These are phyloP conservation scores for Podospora pseudocomata DNA, from an alignment of 495 filamentous ascomycete species.

Conservation along the genomic window DNA sequence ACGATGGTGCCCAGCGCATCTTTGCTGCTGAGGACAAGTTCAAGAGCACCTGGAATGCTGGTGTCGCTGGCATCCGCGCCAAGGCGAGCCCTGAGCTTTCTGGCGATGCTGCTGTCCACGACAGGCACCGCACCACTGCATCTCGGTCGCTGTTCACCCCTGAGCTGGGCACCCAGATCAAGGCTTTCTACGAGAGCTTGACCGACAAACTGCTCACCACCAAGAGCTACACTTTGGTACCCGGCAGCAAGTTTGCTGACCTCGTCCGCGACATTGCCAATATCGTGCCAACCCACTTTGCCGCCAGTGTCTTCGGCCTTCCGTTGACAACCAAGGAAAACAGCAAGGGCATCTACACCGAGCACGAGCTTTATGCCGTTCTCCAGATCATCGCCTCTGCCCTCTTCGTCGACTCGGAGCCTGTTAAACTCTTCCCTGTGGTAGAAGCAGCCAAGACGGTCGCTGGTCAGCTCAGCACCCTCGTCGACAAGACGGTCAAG, in stretches of 20 bases:
- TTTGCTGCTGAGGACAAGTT: conserved; percentile 61
- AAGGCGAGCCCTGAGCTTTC: conserved; percentile 50
- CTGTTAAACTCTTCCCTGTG: conserved; percentile 53
- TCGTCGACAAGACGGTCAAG: conserved; percentile 56
- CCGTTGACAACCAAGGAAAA: conserved; percentile 68
- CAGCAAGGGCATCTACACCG: conserved; percentile 67
- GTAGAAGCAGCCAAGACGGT: conserved; percentile 60
- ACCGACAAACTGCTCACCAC: conserved; percentile 62
- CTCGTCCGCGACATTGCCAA: conserved; percentile 75
- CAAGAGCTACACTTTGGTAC: conserved; percentile 53
- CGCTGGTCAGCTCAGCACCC: conserved; percentile 45
- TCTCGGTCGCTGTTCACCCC: conserved; percentile 55
- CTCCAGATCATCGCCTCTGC: conserved; percentile 60
- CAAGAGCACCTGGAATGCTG: conserved; percentile 59
- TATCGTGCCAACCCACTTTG: conserved; percentile 67
- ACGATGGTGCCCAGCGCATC: conserved; percentile 60
- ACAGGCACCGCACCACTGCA: conserved; percentile 50
- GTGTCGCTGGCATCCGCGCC: conserved; percentile 50
- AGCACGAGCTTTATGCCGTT: conserved; percentile 76
- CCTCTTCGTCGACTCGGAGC: conserved; percentile 49
- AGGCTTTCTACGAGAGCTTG: conserved; percentile 60
- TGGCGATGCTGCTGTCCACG: conserved; percentile 48
- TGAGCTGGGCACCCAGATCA: conserved; percentile 55
- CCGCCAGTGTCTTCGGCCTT: conserved; percentile 65
- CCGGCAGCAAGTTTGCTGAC: conserved; percentile 66